Conservation (phyloP, 805 yeast genomes). For the Kodamaea hsintzibuensis region DNA sequence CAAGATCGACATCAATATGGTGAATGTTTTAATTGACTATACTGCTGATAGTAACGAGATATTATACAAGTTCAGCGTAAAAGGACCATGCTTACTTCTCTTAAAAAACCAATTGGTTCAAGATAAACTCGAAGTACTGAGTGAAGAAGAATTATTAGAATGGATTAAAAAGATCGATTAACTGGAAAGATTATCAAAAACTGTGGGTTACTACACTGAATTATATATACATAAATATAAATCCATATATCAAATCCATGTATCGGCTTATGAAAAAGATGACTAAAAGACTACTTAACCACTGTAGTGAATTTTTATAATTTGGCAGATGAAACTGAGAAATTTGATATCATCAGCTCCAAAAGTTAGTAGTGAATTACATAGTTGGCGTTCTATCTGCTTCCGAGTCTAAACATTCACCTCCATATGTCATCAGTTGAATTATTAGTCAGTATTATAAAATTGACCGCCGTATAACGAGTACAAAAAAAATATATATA, state of each 20-base stretch:
- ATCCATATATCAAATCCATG: not conserved
- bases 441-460: conserved; percentile 5
- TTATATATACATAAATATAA: too few species aligned
- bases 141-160: conserved; percentile 30
- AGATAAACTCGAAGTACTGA: conserved; percentile 28
- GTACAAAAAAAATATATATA: not conserved
- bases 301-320: too few species aligned
- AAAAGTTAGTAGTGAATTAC: not conserved
- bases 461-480: not conserved
- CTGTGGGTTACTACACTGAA: not conserved
- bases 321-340: not conserved
- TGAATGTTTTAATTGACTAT: conserved; percentile 66
- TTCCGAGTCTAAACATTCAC: not conserved
- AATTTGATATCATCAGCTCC: too few species aligned
- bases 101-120: conserved; percentile 63
- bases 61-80: conserved; percentile 8
- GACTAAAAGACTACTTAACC: too few species aligned
- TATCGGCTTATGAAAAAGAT: not conserved
- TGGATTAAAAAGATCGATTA: conserved; percentile 29
- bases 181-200: too few species aligned
- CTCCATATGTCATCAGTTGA: not conserved
- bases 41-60: conserved; percentile 8
- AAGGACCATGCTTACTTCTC: conserved; percentile 35
- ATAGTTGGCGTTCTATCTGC: not conserved
- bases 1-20: conserved; percentile 55